Evolutionary conservation across 2,329 filamentous ascomycete species (phyloP).

Genomic region (Ciborinia camelliae): DNA sequence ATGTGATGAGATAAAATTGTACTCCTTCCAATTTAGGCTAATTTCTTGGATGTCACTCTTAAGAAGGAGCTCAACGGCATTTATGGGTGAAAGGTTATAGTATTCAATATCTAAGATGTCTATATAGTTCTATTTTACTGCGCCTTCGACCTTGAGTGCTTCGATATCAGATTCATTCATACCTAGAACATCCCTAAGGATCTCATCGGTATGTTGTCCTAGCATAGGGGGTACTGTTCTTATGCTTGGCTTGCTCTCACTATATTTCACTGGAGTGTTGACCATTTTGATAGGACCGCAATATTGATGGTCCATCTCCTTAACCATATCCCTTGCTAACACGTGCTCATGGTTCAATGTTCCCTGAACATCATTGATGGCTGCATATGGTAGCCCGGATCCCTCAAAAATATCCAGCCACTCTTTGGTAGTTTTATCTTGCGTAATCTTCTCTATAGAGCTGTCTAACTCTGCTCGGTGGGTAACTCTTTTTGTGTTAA

Average conservation of each 20-base stretch:
- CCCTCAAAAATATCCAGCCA: conserved; percentile 87
- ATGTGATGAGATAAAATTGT: conserved; percentile 19
- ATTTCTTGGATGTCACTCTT: not conserved
- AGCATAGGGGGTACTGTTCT: conserved; percentile 77
- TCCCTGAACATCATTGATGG: conserved; percentile 86
- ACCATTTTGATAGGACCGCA: conserved; percentile 88
- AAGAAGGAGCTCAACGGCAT: not conserved
- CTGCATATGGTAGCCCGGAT: conserved; percentile 90
- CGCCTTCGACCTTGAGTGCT: conserved; percentile 61
- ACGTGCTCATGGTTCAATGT: conserved; percentile 85
- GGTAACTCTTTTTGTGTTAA: conserved; percentile 61
- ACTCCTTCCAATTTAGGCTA: not conserved
- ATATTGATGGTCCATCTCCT: conserved; percentile 75
- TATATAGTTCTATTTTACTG: conserved; percentile 50
- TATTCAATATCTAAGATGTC: not conserved
- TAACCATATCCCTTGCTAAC: conserved; percentile 81
- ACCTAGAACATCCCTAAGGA: conserved; percentile 62
- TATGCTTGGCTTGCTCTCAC: conserved; percentile 72
- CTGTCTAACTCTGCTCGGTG: conserved; percentile 75
- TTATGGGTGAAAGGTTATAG: not conserved
- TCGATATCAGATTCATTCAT: conserved; percentile 57
- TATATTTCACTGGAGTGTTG: conserved; percentile 94
- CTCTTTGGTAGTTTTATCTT: conserved; percentile 75
- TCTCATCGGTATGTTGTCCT: conserved; percentile 81
- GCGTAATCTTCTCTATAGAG: conserved; percentile 73